Conservation (phyloP, 1,284 basidiomycete species). For the Pascua guehoae region DNA sequence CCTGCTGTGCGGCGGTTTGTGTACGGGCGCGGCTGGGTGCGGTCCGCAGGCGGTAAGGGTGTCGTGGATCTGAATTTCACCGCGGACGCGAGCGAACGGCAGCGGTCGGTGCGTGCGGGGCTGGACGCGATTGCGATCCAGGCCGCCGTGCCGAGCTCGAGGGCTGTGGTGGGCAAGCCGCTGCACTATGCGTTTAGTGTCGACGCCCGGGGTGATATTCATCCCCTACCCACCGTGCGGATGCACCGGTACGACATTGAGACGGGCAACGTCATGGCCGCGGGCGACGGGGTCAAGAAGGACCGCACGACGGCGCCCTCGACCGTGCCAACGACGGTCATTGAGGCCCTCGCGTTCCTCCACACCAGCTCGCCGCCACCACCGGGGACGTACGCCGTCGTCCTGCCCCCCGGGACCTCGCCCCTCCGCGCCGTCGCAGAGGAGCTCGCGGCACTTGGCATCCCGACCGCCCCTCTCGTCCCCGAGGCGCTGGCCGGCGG, state of each 20-base stretch:
- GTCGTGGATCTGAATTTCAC: slow-evolving; percentile 33
- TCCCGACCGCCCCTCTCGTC: slow-evolving; percentile 17
- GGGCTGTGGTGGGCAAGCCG: slow-evolving; percentile 2
- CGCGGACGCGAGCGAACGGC: slow-evolving; percentile 10
- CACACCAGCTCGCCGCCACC: slow-evolving; percentile 28
- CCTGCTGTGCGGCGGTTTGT: slow-evolving; percentile 20
- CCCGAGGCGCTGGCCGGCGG: slow-evolving; percentile 24
- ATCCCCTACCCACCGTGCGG: too few relatives aligned
- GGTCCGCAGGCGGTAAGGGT: slow-evolving; percentile 4
- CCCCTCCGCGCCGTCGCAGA: slow-evolving; percentile 15
- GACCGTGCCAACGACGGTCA: slow-evolving; percentile 2
- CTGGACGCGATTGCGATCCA: slow-evolving; percentile 10
- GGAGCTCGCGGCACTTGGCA: slow-evolving; percentile 20
- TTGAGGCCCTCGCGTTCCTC: slow-evolving; percentile 30
- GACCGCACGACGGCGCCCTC: not conserved
- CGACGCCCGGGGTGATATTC: slow-evolving; percentile 12
- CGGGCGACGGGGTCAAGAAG: too few relatives aligned
- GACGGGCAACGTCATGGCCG: not conserved
- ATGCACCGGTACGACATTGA: not conserved
- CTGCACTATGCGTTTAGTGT: slow-evolving; percentile 29
- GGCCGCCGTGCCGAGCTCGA: not conserved
- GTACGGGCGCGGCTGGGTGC: slow-evolving; percentile 32
- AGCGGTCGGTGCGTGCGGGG: slow-evolving; percentile 12
- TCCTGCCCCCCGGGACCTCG: slow-evolving; percentile 26
- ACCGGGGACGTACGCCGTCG: slow-evolving; percentile 23